These are phyloP conservation scores for Platanthera guangdongensis DNA, from an alignment of 106 monocot species.

Conservation along the genomic window DNA sequence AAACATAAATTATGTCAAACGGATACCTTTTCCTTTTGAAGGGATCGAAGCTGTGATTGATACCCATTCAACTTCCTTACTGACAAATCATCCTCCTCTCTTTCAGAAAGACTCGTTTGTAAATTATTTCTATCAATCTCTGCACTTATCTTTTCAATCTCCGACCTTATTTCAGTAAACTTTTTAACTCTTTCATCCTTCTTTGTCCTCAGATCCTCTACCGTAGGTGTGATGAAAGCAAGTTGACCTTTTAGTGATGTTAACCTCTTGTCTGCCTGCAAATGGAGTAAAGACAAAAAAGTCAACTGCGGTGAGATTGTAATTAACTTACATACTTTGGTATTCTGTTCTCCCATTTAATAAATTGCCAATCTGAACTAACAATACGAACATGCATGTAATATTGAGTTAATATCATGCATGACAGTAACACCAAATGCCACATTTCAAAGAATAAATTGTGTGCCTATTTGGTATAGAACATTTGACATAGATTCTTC, in stretches of 20 bases:
- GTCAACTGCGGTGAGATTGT: background rate
- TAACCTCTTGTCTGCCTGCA: slow-evolving; percentile 43
- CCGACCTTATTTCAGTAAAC: slow-evolving; percentile 42
- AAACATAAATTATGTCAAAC: background rate
- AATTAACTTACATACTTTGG: background rate
- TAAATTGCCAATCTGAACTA: background rate
- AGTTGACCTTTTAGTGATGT: slow-evolving; percentile 69
- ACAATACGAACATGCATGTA: background rate
- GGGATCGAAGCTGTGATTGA: slow-evolving; percentile 35
- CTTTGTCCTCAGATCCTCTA: slow-evolving; percentile 57
- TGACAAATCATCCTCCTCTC: slow-evolving; percentile 61
- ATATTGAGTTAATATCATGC: background rate
- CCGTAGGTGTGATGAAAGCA: slow-evolving; percentile 37
- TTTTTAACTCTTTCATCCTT: slow-evolving; percentile 65
- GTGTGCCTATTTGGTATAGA: background rate
- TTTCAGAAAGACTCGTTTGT: slow-evolving; percentile 4
- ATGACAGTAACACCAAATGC: background rate
- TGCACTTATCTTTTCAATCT: slow-evolving; percentile 64
- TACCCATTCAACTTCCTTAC: slow-evolving; percentile 40
- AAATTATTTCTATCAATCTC: slow-evolving; percentile 42
- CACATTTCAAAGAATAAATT: background rate
- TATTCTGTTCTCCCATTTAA: background rate
- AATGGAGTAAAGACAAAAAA: slow-evolving; percentile 3
- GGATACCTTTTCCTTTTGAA: slow-evolving; percentile 71
- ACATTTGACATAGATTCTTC: background rate